Evolutionary conservation across 2,329 filamentous ascomycete species (phyloP).

Genomic region (Ascosphaera apis): DNA sequence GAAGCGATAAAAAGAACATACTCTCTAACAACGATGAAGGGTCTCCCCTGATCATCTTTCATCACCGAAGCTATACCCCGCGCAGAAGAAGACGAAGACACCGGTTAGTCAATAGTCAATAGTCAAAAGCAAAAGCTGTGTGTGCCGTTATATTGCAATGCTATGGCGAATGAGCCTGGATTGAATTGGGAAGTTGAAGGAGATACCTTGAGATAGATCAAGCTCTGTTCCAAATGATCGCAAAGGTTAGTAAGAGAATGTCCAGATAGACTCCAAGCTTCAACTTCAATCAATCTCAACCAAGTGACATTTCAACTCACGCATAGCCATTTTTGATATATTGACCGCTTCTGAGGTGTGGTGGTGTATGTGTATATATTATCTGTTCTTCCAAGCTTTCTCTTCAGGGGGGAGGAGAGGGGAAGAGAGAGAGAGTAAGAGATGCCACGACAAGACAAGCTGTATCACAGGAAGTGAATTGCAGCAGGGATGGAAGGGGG

Average conservation of each 20-base stretch:
- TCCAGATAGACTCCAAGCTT: background rate
- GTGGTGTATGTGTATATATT: slow-evolving; percentile 2
- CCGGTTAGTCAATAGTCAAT: too few species aligned
- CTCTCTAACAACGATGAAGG: slow-evolving; percentile 97
- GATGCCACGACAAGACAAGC: too few species aligned
- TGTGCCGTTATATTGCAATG: slow-evolving; percentile 9
- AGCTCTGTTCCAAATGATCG: slow-evolving; percentile 15
- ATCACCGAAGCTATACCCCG: slow-evolving; percentile 43
- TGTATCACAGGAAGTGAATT: too few species aligned
- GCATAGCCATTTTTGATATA: slow-evolving; percentile 22
- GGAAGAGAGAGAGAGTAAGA: too few species aligned
- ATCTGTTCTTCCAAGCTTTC: slow-evolving; percentile 1
- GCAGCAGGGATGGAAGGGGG: too few species aligned
- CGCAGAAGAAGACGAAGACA: too few species aligned
- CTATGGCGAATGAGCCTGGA: slow-evolving; percentile 3
- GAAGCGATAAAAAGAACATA: too few species aligned
- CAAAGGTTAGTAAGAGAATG: slow-evolving; percentile 2
- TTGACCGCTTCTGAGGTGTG: slow-evolving; percentile 13
- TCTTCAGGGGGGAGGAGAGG: slow-evolving; percentile 2
- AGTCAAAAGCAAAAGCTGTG: too few species aligned
- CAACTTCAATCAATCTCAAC: background rate
- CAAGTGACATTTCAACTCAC: slow-evolving; percentile 14
- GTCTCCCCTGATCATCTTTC: slow-evolving; percentile 92
- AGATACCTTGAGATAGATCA: slow-evolving; percentile 24
- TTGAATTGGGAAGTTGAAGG: slow-evolving; percentile 2